Evolutionary conservation across 2,329 filamentous ascomycete genomes (phyloP).

Genomic region (Talaromyces sp.): DNA sequence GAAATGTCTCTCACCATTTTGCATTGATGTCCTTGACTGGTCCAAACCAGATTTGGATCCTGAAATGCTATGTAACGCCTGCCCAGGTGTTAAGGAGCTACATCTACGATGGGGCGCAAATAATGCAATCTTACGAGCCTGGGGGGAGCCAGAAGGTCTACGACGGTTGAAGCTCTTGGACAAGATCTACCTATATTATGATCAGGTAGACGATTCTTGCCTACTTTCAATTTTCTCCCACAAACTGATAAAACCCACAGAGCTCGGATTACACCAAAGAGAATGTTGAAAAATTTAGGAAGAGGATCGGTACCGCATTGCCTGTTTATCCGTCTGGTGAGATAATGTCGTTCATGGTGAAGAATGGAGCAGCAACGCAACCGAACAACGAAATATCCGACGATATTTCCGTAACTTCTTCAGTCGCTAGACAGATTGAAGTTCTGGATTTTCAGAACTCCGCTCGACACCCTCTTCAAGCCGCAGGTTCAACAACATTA

Average conservation of each 20-base stretch:
- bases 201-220: not conserved
- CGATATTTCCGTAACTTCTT: not conserved
- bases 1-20: not conserved
- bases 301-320: not conserved
- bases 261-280: not conserved
- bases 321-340: not conserved
- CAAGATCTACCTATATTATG: not conserved
- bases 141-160: not conserved
- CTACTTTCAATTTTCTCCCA: not conserved
- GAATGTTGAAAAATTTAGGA: not conserved
- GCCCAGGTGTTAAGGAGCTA: not conserved
- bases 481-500: not conserved
- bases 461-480: not conserved
- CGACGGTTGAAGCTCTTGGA: not conserved
- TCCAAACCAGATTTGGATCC: not conserved
- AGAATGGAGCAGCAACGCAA: not conserved
- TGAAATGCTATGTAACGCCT: not conserved
- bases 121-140: not conserved
- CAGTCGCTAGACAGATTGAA: not conserved
- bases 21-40: not conserved
- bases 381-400: not conserved
- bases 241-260: not conserved
- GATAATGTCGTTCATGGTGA: not conserved
- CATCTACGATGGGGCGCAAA: not conserved
- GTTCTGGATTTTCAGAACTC: not conserved